A percentile compares a stretch with the other conserved stretches of the same genome.
These are phyloP conservation scores for Tricholoma terreum DNA, from an alignment of 768 basidiomycete species.

Conservation along the genomic window DNA sequence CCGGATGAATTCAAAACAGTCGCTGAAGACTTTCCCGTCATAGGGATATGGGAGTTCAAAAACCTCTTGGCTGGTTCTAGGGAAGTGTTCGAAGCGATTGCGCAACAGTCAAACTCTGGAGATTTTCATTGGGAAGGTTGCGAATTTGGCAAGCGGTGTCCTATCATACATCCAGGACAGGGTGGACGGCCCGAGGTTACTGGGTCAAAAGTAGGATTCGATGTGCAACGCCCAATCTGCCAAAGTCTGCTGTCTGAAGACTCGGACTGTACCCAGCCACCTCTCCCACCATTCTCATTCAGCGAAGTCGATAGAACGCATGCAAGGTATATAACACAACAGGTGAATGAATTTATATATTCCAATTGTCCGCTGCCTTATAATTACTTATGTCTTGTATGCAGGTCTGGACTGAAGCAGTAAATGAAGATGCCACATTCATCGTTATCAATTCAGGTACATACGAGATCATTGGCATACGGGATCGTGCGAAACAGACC, in stretches of 20 bases:
- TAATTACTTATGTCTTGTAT: neutral
- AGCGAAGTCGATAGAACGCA: neutral
- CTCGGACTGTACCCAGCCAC: neutral
- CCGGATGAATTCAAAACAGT: neutral
- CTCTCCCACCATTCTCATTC: neutral
- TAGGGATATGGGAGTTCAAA: slow-evolving; percentile 18
- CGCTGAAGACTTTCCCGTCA: slow-evolving; percentile 1
- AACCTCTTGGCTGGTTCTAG: slow-evolving; percentile 4
- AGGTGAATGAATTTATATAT: neutral
- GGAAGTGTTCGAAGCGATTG: neutral
- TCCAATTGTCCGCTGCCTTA: neutral
- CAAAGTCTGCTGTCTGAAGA: neutral
- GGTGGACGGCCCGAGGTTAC: neutral
- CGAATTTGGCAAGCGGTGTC: slow-evolving; percentile 1
- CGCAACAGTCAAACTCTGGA: neutral
- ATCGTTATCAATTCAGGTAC: slow-evolving; percentile 16
- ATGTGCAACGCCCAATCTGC: slow-evolving; percentile 2
- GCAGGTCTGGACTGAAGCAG: slow-evolving; percentile 16
- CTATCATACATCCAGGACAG: neutral
- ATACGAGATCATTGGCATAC: slow-evolving; percentile 13
- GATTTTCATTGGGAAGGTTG: slow-evolving; percentile 10
- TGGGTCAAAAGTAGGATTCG: slow-evolving; percentile 7
- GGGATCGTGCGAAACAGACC: slow-evolving; percentile 8
- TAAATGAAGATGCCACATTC: slow-evolving; percentile 15
- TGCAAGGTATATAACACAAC: slow-evolving; percentile 1